Evolutionary conservation across 2,329 filamentous ascomycete species (phyloP), one percentile per base, ranked within the genome.

Genomic region (Colletotrichum paranaense): DNA sequence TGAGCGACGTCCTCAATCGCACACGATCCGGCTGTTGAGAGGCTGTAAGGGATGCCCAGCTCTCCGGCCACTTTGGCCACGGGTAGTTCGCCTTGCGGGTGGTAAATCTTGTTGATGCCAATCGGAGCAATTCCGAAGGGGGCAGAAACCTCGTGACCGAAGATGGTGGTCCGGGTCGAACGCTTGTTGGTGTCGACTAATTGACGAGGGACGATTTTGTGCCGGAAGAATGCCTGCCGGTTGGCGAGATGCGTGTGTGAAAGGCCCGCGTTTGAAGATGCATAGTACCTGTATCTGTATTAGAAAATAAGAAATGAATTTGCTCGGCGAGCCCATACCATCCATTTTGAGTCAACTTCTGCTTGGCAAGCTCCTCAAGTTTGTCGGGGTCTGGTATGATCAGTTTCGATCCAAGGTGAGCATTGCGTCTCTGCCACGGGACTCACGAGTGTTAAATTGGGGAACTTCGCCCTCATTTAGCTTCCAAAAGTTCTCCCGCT

Each of bases 51-150:
- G 1, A 92, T 79, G 26, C 88, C 87, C 3, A 92, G 81, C 75
- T 91, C 88, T n/a, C 85, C 85, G 0, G 90, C 90, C 0, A 90
- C 89, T 69, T 86, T 87, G 11, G 91, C 89, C 1, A 92, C 90
- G 0, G 89, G 86, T 0, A 90, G 78, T 77, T 93, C 91, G 52
- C 88, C 90, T 0, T 81, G 78, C 0, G 86, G 84, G 76, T 92
- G 86, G 81, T 92, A 92, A 76, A 92, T 92, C 74, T 88, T 88
- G 82, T 92, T 92, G 76, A 92, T 92, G 5, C 91, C 90, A 32
- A 92, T 88, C 0, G 90, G 90, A 0, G 90, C 88, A 77, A 92
- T 91, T n/a, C 89, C 90, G 63, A 92, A 88, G 0, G 91, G 90
- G 0, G 89, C 90, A 2, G 86, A 83, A 16, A 90, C 87, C 62